These are phyloP conservation scores for Dacryopinax spathularia DNA, from an alignment of 768 basidiomycete species.

Conservation along the genomic window DNA sequence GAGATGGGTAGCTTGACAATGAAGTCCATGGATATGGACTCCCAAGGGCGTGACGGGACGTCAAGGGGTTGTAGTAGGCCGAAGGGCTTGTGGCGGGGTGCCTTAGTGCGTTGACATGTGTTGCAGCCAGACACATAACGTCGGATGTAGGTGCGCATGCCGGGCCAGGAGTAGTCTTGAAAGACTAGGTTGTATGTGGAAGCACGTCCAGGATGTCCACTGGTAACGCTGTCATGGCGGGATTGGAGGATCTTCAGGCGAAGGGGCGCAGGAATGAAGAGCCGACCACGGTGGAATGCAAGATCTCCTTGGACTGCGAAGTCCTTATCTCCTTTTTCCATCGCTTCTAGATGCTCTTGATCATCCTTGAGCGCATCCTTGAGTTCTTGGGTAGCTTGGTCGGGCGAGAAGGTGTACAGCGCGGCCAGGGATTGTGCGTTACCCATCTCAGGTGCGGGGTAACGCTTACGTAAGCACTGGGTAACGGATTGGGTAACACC, in stretches of 20 bases:
- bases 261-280: slow-evolving; percentile 22
- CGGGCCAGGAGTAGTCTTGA: slow-evolving; percentile 31
- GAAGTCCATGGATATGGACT: slow-evolving; percentile 20
- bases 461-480: too few species aligned
- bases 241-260: slow-evolving; percentile 18
- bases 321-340: neutral
- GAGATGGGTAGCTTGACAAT: slow-evolving; percentile 16
- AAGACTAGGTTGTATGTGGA: slow-evolving; percentile 23
- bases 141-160: slow-evolving; percentile 17
- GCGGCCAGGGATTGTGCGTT: too few species aligned
- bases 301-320: neutral
- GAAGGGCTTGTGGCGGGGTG: slow-evolving; percentile 25
- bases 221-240: slow-evolving; percentile 26
- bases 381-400: too few species aligned
- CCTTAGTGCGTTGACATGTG: slow-evolving; percentile 24
- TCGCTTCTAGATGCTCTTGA: too few species aligned
- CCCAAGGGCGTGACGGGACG: slow-evolving; percentile 13
- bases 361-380: too few species aligned
- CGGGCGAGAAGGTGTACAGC: too few species aligned
- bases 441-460: too few species aligned
- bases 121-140: slow-evolving; percentile 27
- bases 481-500: too few species aligned
- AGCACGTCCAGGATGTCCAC: slow-evolving; percentile 31
- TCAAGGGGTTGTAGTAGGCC: slow-evolving; percentile 23
- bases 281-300: slow-evolving; percentile 17